These are phyloP conservation scores for Ceriops tagal DNA, from an alignment of 345 rosid species.

Conservation along the genomic window DNA sequence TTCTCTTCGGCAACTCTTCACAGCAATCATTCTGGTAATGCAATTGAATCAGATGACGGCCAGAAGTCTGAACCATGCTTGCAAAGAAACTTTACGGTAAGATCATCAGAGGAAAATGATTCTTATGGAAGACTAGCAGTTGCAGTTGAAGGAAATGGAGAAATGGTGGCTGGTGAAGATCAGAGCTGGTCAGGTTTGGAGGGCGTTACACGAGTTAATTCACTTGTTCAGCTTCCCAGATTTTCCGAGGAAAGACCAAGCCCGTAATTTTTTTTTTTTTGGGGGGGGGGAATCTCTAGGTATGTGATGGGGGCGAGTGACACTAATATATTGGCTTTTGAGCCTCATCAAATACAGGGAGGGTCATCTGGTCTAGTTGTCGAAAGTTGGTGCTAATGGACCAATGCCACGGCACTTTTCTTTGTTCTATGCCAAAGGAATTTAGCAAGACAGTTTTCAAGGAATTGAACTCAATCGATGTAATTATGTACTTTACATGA, in stretches of 20 bases:
- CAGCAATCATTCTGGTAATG: slow-evolving; percentile 68
- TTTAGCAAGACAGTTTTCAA: slow-evolving; percentile 12
- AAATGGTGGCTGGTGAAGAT: slow-evolving; percentile 42
- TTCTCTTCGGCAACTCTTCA: slow-evolving; percentile 73
- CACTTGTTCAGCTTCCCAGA: slow-evolving; percentile 96
- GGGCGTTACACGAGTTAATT: slow-evolving; percentile 96
- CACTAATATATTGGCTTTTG: slow-evolving; percentile 19
- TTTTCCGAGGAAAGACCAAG: slow-evolving; percentile 65
- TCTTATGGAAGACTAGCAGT: slow-evolving; percentile 29
- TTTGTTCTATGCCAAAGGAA: slow-evolving; percentile 22
- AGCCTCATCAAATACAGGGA: slow-evolving; percentile 14
- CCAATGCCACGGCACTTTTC: slow-evolving; percentile 19
- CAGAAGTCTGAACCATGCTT: slow-evolving; percentile 79
- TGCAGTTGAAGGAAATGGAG: slow-evolving; percentile 42
- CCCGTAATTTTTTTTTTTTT: slow-evolving; percentile 23
- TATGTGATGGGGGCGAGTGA: slow-evolving; percentile 17
- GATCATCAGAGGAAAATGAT: slow-evolving; percentile 63
- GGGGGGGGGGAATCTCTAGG: not conserved
- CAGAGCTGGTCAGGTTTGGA: slow-evolving; percentile 92
- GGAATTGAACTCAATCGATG: slow-evolving; percentile 12
- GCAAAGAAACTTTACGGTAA: slow-evolving; percentile 81
- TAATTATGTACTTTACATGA: slow-evolving; percentile 10
- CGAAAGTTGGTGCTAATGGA: slow-evolving; percentile 21
- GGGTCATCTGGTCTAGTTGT: slow-evolving; percentile 14
- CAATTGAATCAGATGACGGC: slow-evolving; percentile 69